Evolutionary conservation across 345 rosid genomes (phyloP).

Genomic region (Gossypium longicalyx): DNA sequence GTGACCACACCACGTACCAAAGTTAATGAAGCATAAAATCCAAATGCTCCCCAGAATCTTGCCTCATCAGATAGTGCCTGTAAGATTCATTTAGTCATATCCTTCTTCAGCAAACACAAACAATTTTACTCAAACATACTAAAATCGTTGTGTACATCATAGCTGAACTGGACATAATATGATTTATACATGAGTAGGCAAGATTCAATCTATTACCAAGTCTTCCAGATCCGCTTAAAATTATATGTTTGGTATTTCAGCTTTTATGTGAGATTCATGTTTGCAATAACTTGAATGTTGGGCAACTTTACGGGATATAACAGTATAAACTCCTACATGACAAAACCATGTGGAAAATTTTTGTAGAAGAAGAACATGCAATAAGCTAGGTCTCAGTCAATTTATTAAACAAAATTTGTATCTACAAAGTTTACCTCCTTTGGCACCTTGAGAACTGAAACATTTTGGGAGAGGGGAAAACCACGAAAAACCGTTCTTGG

Average conservation of each 20-base stretch:
- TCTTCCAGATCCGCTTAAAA: not conserved
- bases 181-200: not conserved
- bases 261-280: not conserved
- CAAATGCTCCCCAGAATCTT: slow-evolving; percentile 98
- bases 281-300: not conserved
- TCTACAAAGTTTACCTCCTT: slow-evolving; percentile 52
- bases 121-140: not conserved
- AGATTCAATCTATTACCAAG: not conserved
- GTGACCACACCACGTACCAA: slow-evolving; percentile 45
- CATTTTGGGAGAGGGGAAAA: slow-evolving; percentile 57
- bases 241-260: not conserved
- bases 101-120: not conserved
- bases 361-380: slow-evolving; percentile 3
- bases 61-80: slow-evolving; percentile 75
- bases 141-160: not conserved
- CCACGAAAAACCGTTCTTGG: slow-evolving; percentile 55
- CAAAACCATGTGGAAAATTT: not conserved
- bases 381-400: slow-evolving; percentile 1
- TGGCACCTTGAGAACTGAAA: slow-evolving; percentile 45
- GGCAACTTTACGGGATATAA: slow-evolving; percentile 6
- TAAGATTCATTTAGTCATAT: slow-evolving; percentile 22
- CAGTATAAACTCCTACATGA: not conserved
- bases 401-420: slow-evolving; percentile 4
- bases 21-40: slow-evolving; percentile 62
- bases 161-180: not conserved